A percentile compares a stretch with the other conserved stretches of the same genome.
These are phyloP conservation scores for Paratrypanosoma confusum DNA, from an alignment of 208 protist species.

Conservation along the genomic window DNA sequence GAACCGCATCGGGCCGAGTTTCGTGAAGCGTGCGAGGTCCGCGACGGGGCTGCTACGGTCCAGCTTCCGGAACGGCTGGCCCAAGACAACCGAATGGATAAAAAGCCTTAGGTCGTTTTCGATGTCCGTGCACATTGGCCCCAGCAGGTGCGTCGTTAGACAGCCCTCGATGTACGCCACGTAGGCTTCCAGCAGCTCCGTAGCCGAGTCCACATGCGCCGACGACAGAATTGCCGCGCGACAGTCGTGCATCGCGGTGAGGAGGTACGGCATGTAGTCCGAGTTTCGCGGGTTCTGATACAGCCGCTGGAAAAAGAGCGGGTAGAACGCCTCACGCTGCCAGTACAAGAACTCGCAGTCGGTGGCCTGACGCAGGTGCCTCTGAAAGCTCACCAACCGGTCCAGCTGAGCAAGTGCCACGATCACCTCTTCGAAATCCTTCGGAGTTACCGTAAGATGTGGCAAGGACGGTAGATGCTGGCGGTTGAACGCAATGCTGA, in stretches of 20 bases:
- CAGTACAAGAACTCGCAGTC: conserved; percentile 88
- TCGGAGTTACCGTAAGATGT: conserved; percentile 7
- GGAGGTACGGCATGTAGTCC: conserved; percentile 43
- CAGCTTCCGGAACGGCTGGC: conserved; percentile 21
- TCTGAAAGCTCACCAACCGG: conserved; percentile 45
- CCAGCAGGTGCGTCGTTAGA: conserved; percentile 35
- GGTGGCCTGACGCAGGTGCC: conserved; percentile 27
- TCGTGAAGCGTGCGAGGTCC: conserved; percentile 75
- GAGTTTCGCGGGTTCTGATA: conserved; percentile 58
- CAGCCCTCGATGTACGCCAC: conserved; percentile 40
- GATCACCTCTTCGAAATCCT: conserved; percentile 43
- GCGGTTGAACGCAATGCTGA: conserved; percentile 52
- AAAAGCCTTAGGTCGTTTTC: conserved; percentile 90
- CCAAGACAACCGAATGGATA: conserved; percentile 77
- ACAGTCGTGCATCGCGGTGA: conserved; percentile 66
- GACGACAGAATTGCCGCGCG: conserved; percentile 19
- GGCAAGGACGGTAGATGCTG: conserved; percentile 2
- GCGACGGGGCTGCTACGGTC: background rate
- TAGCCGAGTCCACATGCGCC: conserved; percentile 16
- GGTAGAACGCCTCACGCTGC: conserved; percentile 66
- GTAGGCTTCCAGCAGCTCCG: conserved; percentile 37
- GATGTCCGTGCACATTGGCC: conserved; percentile 82
- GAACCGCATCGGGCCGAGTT: conserved; percentile 71
- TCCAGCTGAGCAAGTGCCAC: conserved; percentile 62
- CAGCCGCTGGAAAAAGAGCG: conserved; percentile 68